Evolutionary conservation across 176 grass and related monocot genomes (phyloP).

Genomic region (Aegilops speltoides): DNA sequence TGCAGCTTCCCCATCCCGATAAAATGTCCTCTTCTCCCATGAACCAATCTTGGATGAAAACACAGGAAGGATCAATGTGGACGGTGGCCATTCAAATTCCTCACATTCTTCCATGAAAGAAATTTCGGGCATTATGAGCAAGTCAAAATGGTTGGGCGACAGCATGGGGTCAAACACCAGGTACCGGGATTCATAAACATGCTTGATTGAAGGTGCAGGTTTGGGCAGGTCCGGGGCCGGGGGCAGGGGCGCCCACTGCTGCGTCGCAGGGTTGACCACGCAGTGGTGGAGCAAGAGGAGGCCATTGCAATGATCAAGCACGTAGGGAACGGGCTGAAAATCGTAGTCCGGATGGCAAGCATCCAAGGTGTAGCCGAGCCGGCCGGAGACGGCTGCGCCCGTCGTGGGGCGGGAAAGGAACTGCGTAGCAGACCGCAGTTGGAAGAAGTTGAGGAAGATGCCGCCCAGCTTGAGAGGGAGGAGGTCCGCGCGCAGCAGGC

Average conservation of each 20-base stretch:
- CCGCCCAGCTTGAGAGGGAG: neutral
- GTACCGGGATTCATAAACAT: neutral
- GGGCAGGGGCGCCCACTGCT: neutral
- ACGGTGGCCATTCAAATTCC: constrained; percentile 6
- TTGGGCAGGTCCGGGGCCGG: neutral
- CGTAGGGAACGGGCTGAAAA: neutral
- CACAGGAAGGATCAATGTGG: constrained; percentile 4
- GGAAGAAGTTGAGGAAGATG: neutral
- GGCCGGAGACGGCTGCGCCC: neutral
- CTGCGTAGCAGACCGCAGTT: neutral
- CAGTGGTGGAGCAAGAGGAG: neutral
- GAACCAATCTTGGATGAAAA: constrained; percentile 13
- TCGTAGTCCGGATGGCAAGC: neutral
- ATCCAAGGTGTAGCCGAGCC: neutral
- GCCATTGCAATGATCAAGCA: neutral
- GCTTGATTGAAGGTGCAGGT: neutral
- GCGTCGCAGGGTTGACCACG: neutral
- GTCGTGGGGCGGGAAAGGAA: neutral
- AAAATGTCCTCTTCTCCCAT: constrained; percentile 10
- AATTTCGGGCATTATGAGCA: neutral
- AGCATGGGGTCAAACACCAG: neutral
- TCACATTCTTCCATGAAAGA: neutral
- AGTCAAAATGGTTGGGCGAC: neutral
- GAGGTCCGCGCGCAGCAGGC: constrained; percentile 4
- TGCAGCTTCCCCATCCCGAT: neutral